Base-by-base conservation (phyloP, 2,329 filamentous ascomycete species). In the Calonectria hawksworthii region DNA sequence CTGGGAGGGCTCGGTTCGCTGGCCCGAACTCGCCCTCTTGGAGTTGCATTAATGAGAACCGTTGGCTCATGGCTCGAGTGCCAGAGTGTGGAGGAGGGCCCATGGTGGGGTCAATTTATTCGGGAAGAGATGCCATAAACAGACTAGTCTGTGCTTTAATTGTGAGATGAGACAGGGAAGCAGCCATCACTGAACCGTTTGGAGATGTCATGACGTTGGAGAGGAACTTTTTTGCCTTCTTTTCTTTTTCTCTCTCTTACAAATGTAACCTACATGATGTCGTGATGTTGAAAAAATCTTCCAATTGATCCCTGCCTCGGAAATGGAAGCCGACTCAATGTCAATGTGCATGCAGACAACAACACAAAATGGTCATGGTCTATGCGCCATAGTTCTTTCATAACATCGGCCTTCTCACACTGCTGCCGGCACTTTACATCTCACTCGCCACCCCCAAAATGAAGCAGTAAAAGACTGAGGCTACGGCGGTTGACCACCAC, bases 41-140 rank as follows among this genome's bases (percentile, higher is more conserved):
- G 38, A 63, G 56, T 30, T 30, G 56, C 56, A 63, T 63, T 63
- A 34, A 63, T 63, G 56, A 63, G 56, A 63, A 41, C 36, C 34
- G 56, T 63, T 63, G 34, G 56, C n/a, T 47, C 44, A 47, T 47
- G 10, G 44, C 44, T 47, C 21, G 44, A 47, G 44, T 47, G 44
- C 23, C n/a, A n/a, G 18, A 47, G 44, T 47, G 41, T 21, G 41
- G 41, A 44, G 41, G 41, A 44, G 41, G 41, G 18, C 6, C 21
- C 21, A 11, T 23, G n/a, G 56, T 63, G 56, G 56, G 36, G 56
- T 63, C 23, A 36, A 41, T 38, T 11, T 28, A 38, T 16, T 21
- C 56, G 56, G 56, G 56, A 63, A 63, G 56, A 63, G 14, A 38
- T 63, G 56, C 56, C 56, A 34, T 23, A 63, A 63, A 28, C 56